These are phyloP conservation scores for Laetiporus sulphureus DNA, from an alignment of 1,284 basidiomycete genomes.

Conservation along the genomic window DNA sequence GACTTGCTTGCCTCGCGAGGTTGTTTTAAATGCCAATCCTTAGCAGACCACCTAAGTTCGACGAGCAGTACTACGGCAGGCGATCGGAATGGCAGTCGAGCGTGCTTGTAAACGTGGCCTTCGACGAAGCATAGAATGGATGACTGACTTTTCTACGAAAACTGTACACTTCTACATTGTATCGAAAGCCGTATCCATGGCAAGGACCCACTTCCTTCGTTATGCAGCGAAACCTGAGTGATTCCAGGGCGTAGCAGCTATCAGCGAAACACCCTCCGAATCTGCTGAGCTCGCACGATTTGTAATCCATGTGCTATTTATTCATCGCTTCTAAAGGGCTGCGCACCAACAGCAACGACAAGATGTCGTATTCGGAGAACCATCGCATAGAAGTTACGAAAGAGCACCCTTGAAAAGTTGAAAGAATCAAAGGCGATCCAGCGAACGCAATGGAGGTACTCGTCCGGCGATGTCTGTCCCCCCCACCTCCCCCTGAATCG, in stretches of 20 bases:
- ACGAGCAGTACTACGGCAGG: too few species aligned
- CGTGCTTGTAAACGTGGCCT: not conserved
- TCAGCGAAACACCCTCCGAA: slow-evolving; percentile 16
- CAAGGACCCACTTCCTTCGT: too few species aligned
- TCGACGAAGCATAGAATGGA: not conserved
- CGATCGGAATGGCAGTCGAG: slow-evolving; percentile 25
- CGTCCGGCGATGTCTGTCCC: too few species aligned
- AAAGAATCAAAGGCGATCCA: slow-evolving; percentile 39
- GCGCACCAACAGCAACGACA: slow-evolving; percentile 16
- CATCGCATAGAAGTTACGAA: slow-evolving; percentile 23
- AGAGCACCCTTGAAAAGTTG: slow-evolving; percentile 19
- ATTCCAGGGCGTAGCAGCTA: too few species aligned
- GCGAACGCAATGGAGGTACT: slow-evolving; percentile 43
- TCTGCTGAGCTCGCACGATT: slow-evolving; percentile 17
- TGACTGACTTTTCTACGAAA: not conserved
- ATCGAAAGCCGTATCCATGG: not conserved
- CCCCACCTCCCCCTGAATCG: slow-evolving; percentile 41
- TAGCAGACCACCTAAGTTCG: too few species aligned
- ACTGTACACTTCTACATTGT: not conserved
- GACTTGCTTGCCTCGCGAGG: too few species aligned
- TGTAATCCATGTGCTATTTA: slow-evolving; percentile 16
- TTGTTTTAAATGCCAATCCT: too few species aligned
- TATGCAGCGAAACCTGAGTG: too few species aligned
- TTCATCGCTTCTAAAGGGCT: slow-evolving; percentile 18
- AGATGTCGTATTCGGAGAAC: slow-evolving; percentile 1